A percentile compares a stretch with the other conserved stretches of the same genome.
phyloP scores from a whole-genome alignment of 208 protist species.

The Acanthamoeba sp. region DNA sequence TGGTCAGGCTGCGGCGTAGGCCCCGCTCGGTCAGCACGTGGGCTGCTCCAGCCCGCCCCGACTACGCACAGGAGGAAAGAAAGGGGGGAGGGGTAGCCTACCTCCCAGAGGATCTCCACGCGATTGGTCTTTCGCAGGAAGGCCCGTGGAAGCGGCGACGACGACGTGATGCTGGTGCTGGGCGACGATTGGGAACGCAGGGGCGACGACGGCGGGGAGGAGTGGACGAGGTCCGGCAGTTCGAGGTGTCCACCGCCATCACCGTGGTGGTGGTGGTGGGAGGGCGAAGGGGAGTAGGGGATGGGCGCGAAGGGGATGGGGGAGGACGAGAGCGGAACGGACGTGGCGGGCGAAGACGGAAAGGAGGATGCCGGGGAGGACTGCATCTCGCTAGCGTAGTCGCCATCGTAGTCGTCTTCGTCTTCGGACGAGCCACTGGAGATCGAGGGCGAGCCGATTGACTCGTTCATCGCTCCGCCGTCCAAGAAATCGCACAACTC shows the following conservation, averaged over 20 bases:
- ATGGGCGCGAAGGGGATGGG: not conserved
- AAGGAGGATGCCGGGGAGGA: not conserved
- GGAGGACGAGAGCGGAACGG: not conserved
- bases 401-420: not conserved
- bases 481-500: conserved; percentile 1
- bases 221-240: not conserved
- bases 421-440: not conserved
- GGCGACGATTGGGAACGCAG: not conserved
- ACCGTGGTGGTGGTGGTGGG: not conserved
- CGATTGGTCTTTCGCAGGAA: not conserved
- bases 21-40: too few relatives aligned
- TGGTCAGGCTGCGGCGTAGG: not conserved
- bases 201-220: not conserved
- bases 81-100: not conserved
- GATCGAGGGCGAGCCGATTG: not conserved
- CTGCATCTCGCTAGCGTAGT: not conserved
- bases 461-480: not conserved
- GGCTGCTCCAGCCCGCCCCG: too few relatives aligned
- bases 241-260: not conserved
- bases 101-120: conserved; percentile 22
- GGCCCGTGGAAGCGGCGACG: not conserved
- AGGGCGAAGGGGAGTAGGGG: not conserved
- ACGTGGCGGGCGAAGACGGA: too few relatives aligned
- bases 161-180: not conserved
- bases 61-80: not conserved